phyloP scores from a whole-genome alignment of 176 grass and related monocot species.

The Oryza officinalis region DNA sequence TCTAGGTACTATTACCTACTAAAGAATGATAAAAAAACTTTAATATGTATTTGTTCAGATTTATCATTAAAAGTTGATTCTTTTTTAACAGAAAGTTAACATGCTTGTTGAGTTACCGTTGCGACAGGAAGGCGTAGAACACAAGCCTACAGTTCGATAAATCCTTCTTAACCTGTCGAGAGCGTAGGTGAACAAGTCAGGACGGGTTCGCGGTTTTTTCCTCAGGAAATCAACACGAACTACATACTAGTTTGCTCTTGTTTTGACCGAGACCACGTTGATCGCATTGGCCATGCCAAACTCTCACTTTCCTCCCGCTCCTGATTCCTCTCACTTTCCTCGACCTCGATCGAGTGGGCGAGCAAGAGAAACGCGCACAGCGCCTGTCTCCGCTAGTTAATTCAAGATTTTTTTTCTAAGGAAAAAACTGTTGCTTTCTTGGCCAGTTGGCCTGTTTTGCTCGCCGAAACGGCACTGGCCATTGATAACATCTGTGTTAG shows the following conservation, averaged over 20 bases:
- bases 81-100: no score
- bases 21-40: no score
- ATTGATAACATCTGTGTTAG: background rate
- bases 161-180: background rate
- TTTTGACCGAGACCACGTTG: conserved; percentile 1
- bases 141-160: background rate
- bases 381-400: background rate
- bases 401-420: background rate
- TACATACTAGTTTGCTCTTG: background rate
- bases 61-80: no score
- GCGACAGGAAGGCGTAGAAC: background rate
- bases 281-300: background rate
- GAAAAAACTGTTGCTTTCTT: background rate
- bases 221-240: background rate
- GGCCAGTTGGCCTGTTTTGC: background rate
- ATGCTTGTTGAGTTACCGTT: background rate
- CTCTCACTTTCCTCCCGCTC: background rate
- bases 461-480: background rate
- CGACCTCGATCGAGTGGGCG: background rate
- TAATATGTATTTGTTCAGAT: no score
- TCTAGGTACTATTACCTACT: no score
- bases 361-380: no score
- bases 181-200: background rate
- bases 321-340: background rate
- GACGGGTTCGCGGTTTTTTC: background rate